Percentiles rank a stretch among this genome's conserved stretches.
These are phyloP conservation scores for Dipteronia dyeriana DNA, from an alignment of 345 rosid species.

Conservation along the genomic window DNA sequence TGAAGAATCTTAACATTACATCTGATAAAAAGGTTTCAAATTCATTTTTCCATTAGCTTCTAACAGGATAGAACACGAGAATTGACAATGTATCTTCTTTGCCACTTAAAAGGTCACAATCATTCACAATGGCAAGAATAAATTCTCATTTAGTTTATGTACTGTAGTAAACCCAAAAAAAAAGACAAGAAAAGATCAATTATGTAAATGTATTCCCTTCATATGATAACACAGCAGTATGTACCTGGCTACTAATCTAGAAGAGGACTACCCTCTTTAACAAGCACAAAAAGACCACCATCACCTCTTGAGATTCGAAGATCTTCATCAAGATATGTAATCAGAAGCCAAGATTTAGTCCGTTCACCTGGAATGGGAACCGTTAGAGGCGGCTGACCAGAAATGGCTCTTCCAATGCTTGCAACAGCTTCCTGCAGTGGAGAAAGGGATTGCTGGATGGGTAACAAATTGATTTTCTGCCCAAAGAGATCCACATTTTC, in stretches of 20 bases:
- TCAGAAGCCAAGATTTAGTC: slow-evolving; percentile 79
- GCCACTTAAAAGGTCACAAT: not conserved
- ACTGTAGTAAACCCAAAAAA: not conserved
- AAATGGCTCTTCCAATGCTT: slow-evolving; percentile 60
- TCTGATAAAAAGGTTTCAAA: slow-evolving; percentile 1
- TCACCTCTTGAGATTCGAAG: slow-evolving; percentile 92
- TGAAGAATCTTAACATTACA: not conserved
- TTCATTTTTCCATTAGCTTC: not conserved
- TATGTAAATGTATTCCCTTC: not conserved
- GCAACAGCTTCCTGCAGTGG: slow-evolving; percentile 80
- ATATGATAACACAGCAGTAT: slow-evolving; percentile 12
- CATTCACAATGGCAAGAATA: not conserved
- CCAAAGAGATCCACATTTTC: slow-evolving; percentile 66
- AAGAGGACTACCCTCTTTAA: slow-evolving; percentile 85
- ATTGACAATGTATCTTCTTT: not conserved
- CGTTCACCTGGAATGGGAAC: slow-evolving; percentile 79
- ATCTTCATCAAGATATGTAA: slow-evolving; percentile 85
- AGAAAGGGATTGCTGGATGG: slow-evolving; percentile 69
- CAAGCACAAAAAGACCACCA: slow-evolving; percentile 95
- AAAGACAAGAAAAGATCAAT: not conserved
- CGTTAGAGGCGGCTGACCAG: slow-evolving; percentile 84
- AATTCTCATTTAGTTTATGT: not conserved
- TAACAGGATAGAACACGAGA: not conserved
- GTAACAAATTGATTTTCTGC: slow-evolving; percentile 65
- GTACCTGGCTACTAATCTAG: slow-evolving; percentile 47